Base-by-base conservation (phyloP, 176 grass and related monocot species). In the Cenchrus purpureus region DNA sequence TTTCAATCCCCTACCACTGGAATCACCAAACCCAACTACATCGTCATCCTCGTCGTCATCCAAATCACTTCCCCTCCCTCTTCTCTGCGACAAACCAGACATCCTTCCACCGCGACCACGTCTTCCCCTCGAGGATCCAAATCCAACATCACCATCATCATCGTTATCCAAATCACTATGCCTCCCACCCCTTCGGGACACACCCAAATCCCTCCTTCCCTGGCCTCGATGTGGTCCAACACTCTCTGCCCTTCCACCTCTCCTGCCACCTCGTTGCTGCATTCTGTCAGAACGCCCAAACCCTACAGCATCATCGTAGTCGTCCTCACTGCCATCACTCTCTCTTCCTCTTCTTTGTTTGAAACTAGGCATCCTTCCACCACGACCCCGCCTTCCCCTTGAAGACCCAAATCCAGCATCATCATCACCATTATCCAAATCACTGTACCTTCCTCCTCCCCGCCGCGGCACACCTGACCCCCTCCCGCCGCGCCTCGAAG, bases 401-500 rank as follows among this genome's bases (percentile, higher is more conserved):
- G 63, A 80, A 55, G 78, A 83, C 32, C 80, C 49, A 49, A 92
- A 87, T 25, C 87, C 79, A 88, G 55, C 53, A 37, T 79, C 80
- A 12, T 56, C 90, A 57, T 79, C 84, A 83, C 86, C 88, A 12
- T 81, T 87, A 77, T 90, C 87, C 16, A 79, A 65, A 82, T 92
- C 89, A 62, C 79, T 83, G 51, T 82, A 89, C 65, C 80, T 81
- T 28, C 88, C 82, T 28, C 88, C 82, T 76, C 81, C 88, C 67
- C 82, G 92, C 12, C 66, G 22, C 4, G 61, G 22, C 61, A 83
- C 6, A 62, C 32, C 63, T 0, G 53, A 68, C 0, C 4, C 61
- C 53, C 87, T 89, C 67, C 87, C 81, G 0, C 37, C 37, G 3
- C 37, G 37, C 74, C 89, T 93, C 4, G 63, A 80, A 55, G 78